A percentile compares a stretch with the other conserved stretches of the same genome.
phyloP scores from a whole-genome alignment of 129 eudicot genomes.

The carrot (Daucus carota) region DNA sequence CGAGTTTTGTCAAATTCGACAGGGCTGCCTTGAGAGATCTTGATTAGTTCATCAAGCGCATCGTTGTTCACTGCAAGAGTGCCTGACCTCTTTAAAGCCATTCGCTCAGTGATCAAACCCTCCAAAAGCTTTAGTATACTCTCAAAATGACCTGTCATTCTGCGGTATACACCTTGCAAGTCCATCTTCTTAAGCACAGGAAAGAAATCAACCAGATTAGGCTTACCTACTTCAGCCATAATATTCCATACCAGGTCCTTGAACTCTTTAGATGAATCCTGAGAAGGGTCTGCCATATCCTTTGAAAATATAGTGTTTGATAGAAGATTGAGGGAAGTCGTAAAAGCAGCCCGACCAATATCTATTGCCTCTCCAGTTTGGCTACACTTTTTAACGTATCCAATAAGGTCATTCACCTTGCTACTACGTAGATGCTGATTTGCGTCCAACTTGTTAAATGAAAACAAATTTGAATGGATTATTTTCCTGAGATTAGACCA shows the following conservation, averaged over 20 bases:
- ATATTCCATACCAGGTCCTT: slow-evolving; percentile 39
- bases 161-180: slow-evolving; percentile 29
- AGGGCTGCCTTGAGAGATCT: slow-evolving; percentile 14
- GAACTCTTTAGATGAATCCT: slow-evolving; percentile 43
- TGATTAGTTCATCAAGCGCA: slow-evolving; percentile 31
- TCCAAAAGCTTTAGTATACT: slow-evolving; percentile 25
- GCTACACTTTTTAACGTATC: slow-evolving; percentile 20
- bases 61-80: slow-evolving; percentile 14
- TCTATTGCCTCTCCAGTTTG: slow-evolving; percentile 29
- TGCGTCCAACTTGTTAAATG: slow-evolving; percentile 31
- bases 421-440: slow-evolving; percentile 28
- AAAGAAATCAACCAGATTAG: slow-evolving; percentile 43
- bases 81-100: slow-evolving; percentile 14
- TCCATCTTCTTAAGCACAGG: slow-evolving; percentile 32
- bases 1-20: slow-evolving; percentile 27
- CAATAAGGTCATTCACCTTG: slow-evolving; percentile 44
- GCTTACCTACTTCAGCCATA: slow-evolving; percentile 41
- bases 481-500: slow-evolving; percentile 47
- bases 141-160: slow-evolving; percentile 18
- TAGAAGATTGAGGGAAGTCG: slow-evolving; percentile 38
- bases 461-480: slow-evolving; percentile 31
- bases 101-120: slow-evolving; percentile 28
- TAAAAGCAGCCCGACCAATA: slow-evolving; percentile 51
- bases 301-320: slow-evolving; percentile 47
- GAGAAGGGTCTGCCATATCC: slow-evolving; percentile 34